These are phyloP conservation scores for Quercus lobata DNA, from an alignment of 331 rosid species.

Conservation along the genomic window DNA sequence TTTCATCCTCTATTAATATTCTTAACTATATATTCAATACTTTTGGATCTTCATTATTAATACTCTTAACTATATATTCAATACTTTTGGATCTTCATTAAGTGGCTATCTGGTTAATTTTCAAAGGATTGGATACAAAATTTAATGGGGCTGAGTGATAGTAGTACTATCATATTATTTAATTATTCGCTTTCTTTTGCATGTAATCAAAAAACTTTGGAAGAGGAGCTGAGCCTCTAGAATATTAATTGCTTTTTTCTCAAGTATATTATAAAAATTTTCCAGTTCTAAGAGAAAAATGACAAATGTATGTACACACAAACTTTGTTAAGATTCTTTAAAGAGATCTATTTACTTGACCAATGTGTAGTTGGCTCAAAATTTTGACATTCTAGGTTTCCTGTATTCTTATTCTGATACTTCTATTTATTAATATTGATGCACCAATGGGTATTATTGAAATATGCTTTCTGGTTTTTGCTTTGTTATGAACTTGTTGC, in stretches of 20 bases:
- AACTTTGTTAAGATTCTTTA: neutral
- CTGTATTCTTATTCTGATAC: neutral
- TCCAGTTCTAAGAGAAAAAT: neutral
- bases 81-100: neutral
- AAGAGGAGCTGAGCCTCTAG: constrained; percentile 1
- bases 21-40: too few relatives aligned
- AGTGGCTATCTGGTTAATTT: neutral
- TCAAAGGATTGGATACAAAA: constrained; percentile 7
- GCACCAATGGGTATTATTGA: neutral
- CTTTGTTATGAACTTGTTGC: constrained; percentile 9
- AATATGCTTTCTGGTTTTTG: constrained; percentile 9
- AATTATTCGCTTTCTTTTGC: neutral
- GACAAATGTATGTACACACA: neutral
- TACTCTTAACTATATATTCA: neutral
- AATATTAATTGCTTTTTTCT: neutral
- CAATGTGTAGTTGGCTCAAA: neutral
- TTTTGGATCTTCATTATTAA: too few relatives aligned
- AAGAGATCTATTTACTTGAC: neutral
- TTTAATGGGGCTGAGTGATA: too few relatives aligned
- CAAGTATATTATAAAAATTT: neutral
- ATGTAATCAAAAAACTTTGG: constrained; percentile 9
- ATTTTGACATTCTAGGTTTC: neutral
- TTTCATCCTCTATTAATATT: neutral
- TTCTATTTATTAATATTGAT: neutral
- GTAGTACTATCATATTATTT: too few relatives aligned